Conservation (phyloP, 2,329 filamentous ascomycete species). For the Exophiala spinifera region DNA sequence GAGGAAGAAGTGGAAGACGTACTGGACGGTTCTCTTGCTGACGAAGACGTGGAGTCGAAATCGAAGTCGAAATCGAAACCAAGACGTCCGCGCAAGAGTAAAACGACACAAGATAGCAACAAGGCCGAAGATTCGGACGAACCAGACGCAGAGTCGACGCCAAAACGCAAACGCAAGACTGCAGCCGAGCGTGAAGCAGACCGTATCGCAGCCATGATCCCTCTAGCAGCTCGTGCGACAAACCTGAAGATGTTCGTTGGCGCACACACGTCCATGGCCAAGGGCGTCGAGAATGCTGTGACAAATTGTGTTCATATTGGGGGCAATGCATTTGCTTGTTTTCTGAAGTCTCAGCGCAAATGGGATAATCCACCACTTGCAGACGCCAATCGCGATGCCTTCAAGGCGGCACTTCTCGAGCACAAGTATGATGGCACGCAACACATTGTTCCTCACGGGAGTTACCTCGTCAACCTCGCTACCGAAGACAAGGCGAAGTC, state of each 20-base stretch:
- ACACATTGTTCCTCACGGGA: conserved; percentile 84
- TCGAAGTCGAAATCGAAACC: neutral
- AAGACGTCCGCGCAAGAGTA: neutral
- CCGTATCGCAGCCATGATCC: conserved; percentile 51
- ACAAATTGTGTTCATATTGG: conserved; percentile 73
- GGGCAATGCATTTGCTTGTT: conserved; percentile 89
- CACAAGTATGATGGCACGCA: conserved; percentile 68
- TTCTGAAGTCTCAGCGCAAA: conserved; percentile 94
- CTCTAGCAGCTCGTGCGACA: conserved; percentile 66
- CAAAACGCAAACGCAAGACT: conserved; percentile 39
- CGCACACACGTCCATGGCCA: conserved; percentile 86
- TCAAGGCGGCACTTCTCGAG: conserved; percentile 64
- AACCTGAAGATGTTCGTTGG: conserved; percentile 80
- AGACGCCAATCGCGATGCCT: conserved; percentile 64
- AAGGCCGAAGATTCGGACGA: conserved; percentile 1
- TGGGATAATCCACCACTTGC: conserved; percentile 81
- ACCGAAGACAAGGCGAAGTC: conserved; percentile 77
- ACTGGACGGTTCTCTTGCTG: neutral
- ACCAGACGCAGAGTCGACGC: conserved; percentile 1
- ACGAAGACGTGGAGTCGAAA: neutral
- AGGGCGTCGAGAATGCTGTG: conserved; percentile 90
- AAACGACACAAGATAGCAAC: neutral
- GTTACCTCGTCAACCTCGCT: conserved; percentile 93
- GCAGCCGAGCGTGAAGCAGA: conserved; percentile 59
- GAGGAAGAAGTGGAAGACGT: neutral